Conservation (phyloP, 768 basidiomycete species). For the Tylopilus cervinicoccineus region DNA sequence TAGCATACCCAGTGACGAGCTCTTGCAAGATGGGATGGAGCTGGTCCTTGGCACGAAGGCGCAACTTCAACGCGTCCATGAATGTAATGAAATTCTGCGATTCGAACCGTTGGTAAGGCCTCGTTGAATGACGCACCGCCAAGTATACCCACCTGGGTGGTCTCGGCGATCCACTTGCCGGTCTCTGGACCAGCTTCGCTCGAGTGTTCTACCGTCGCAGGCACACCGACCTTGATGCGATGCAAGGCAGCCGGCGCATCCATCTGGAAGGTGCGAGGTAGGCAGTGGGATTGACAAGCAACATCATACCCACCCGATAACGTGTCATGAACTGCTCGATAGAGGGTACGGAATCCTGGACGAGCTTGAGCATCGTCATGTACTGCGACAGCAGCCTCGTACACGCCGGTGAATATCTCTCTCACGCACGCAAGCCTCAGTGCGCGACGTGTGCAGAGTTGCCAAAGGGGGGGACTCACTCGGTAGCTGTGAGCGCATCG, state of each 20-base stretch:
- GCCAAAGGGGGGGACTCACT: slow-evolving; percentile 53
- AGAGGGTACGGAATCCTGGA: slow-evolving; percentile 79
- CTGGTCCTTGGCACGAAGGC: slow-evolving; percentile 94
- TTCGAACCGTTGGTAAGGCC: neutral
- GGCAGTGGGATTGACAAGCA: neutral
- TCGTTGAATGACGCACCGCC: neutral
- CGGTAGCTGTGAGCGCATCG: slow-evolving; percentile 84
- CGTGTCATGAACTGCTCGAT: slow-evolving; percentile 90
- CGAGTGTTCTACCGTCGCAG: slow-evolving; percentile 94
- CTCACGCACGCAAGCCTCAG: slow-evolving; percentile 13
- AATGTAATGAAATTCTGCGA: slow-evolving; percentile 95
- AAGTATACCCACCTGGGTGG: slow-evolving; percentile 68
- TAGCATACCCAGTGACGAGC: slow-evolving; percentile 89
- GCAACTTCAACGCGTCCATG: slow-evolving; percentile 94
- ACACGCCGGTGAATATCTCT: slow-evolving; percentile 96
- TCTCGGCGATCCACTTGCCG: slow-evolving; percentile 96
- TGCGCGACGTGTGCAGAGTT: neutral
- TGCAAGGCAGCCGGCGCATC: slow-evolving; percentile 92
- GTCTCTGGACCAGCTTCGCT: slow-evolving; percentile 90
- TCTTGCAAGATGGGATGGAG: slow-evolving; percentile 93
- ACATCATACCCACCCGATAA: slow-evolving; percentile 59
- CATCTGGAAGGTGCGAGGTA: slow-evolving; percentile 50
- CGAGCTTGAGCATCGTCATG: slow-evolving; percentile 95
- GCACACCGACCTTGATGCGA: slow-evolving; percentile 86
- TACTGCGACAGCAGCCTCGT: slow-evolving; percentile 93